These are phyloP conservation scores for Syzygium grande DNA, from an alignment of 345 rosid genomes.

Conservation along the genomic window DNA sequence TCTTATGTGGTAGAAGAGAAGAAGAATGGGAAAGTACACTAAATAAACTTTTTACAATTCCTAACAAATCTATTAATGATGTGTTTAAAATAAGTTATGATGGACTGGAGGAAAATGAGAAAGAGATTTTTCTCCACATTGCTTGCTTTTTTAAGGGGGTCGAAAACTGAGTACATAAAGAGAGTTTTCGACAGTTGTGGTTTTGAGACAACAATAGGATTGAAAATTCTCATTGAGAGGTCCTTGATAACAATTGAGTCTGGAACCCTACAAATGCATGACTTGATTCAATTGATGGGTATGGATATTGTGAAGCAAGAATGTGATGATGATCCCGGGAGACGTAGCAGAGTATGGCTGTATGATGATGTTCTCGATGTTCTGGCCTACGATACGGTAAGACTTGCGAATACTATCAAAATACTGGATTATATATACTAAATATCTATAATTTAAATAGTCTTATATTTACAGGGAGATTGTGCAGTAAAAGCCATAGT, in stretches of 20 bases:
- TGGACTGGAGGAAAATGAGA: neutral
- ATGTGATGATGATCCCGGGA: fast-evolving
- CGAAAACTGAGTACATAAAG: neutral
- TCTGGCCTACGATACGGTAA: fast-evolving
- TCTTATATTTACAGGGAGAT: too few relatives aligned
- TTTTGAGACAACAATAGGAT: neutral
- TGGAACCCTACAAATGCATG: fast-evolving
- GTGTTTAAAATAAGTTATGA: neutral
- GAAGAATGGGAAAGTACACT: neutral
- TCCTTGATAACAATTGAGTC: neutral
- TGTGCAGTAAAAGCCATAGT: too few relatives aligned
- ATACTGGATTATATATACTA: neutral
- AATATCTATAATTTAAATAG: too few relatives aligned
- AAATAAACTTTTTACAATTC: neutral
- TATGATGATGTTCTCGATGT: neutral
- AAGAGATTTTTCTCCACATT: neutral
- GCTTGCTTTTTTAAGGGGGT: neutral
- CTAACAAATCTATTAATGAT: neutral
- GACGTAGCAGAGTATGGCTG: neutral
- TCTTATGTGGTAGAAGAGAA: neutral
- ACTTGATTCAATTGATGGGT: neutral
- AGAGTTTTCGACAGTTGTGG: neutral
- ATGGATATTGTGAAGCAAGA: neutral
- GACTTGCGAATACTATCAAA: neutral
- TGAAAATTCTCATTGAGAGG: neutral